Evolutionary conservation across 2,329 filamentous ascomycete genomes (phyloP).

Genomic region (Tetracladium maxilliforme): DNA sequence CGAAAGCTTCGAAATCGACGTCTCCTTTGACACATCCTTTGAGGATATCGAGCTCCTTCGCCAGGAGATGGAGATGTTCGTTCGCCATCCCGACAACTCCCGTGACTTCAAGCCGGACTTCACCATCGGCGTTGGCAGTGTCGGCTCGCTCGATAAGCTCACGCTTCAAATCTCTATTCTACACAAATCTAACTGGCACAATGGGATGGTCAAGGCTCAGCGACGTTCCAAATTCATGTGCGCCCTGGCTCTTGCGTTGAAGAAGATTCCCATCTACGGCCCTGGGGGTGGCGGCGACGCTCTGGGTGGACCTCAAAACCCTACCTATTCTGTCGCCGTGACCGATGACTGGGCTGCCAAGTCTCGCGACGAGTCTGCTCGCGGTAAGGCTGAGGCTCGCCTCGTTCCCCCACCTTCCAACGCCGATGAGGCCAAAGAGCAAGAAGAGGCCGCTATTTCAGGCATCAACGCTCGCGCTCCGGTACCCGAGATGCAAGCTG

Average conservation of each 20-base stretch:
- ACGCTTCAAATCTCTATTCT: conserved; percentile 70
- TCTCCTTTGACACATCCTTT: conserved; percentile 76
- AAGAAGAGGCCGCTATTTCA: background rate
- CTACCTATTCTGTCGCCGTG: conserved; percentile 67
- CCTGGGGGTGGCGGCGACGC: conserved; percentile 58
- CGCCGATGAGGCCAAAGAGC: background rate
- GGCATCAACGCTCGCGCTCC: conserved; percentile 5
- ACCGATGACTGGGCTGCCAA: conserved; percentile 50
- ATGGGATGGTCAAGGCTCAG: conserved; percentile 66
- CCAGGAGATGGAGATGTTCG: conserved; percentile 72
- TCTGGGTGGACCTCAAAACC: conserved; percentile 56
- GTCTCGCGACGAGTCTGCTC: conserved; percentile 43
- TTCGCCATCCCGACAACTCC: conserved; percentile 67
- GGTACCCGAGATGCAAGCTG: conserved; percentile 20
- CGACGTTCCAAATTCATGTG: conserved; percentile 95
- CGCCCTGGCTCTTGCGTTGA: conserved; percentile 70
- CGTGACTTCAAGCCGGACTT: conserved; percentile 86
- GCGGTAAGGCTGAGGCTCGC: conserved; percentile 48
- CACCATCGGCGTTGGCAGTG: conserved; percentile 59
- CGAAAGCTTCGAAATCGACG: conserved; percentile 60
- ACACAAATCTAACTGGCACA: conserved; percentile 88
- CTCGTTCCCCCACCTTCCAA: conserved; percentile 34
- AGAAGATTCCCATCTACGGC: conserved; percentile 72
- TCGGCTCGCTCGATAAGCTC: conserved; percentile 80
- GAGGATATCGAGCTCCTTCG: conserved; percentile 81